Base-by-base conservation (phyloP, 306 rosid species). In the Abrus pulchellus region DNA sequence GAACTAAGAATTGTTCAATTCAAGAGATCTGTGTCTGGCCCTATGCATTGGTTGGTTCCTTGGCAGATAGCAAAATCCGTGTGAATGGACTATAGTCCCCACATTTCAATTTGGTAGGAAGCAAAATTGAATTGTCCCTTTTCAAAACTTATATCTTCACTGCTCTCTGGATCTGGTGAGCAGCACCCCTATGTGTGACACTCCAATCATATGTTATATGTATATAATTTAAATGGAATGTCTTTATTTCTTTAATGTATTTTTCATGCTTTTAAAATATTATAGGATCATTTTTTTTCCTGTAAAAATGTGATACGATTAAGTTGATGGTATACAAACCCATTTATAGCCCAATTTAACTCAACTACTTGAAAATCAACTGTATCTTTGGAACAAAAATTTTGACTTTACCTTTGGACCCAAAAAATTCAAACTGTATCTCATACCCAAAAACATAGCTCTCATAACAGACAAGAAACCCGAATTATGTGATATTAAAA, bases 71-170 rank as follows among this genome's bases (percentile, higher is more conserved):
- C 54, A 50, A 64, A 50, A 76, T 64, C 64, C 20, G 59, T 45
- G 72, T 38, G 30, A 6, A 7, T 36, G 72, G 33, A 65, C 41
- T 52, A 28, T 29, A 13, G 75, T 66, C 75, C 74, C 82, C 75
- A 77, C 82, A 41, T 29, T 65, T 4, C 67, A 53, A 29, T 66
- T 66, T 38, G 55, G 66, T 52, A 77, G 75, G 57, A 78, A 54
- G 9, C 67, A 77, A 66, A 28, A 8, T 53, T 77, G 62, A 55
- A 48, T 33, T 76, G 27, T 75, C 41, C 36, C 71, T 62, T 62
- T 14, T 33, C 54, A 7, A 64, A 34, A 50, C n/a, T 29, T 36
- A 2, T 49, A 7, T 60, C 29, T 38, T 64, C 41, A 34, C 11
- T 10, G 0, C 34, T 38, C 11, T 13, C 33, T 66, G 13, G 27